Evolutionary conservation across 805 yeast genomes (phyloP), one percentile per base, ranked within the genome.

Genomic region (Lachancea meyersii): DNA sequence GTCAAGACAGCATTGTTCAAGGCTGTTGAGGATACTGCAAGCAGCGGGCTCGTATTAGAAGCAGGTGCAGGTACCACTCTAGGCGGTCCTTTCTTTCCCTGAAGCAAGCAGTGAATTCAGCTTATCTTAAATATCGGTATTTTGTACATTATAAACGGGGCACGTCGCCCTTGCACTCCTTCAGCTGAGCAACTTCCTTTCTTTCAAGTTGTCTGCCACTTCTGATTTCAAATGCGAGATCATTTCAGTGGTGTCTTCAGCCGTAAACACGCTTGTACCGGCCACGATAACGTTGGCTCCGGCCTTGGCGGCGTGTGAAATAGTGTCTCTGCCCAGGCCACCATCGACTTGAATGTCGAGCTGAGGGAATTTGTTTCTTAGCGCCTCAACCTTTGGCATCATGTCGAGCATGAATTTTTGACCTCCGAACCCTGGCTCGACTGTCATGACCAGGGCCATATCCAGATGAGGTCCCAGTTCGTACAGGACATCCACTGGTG

Each of bases 251-350:
- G 97, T 96, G 51, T 82, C 81, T 9, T 74, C 70, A 6, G 97
- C 95, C 46, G 80, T 80, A 70, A 89, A 93, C 13, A 91, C 94
- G 38, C 95, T 76, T 13, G 97, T 91, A 35, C 98, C 98, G 3
- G 98, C 97, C 37, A 93, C 98, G 58, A 93, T 88, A 37, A 89
- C 96, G 59, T 93, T 93, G 40, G 98, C 98, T 44, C 98, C 98
- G 9, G 97, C 97, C 41, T 77, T 74, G n/a, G 97, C 96, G 32
- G 97, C 97, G 16, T 71, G 74, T 41, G 79, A 83, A 37, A 91
- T 81, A 1, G 95, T 93, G 34, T 79, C 88, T 50, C 79, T 80
- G 45, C 94, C 94, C 46, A 93, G 70, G 0, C 98, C 98, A 51
- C 98, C 98, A 64, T 93, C 98, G 16, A 93, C 98, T 68, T 93